Evolutionary conservation across 164 flowering plant genomes (phyloP).

Genomic region (Tetracentron sinense): DNA sequence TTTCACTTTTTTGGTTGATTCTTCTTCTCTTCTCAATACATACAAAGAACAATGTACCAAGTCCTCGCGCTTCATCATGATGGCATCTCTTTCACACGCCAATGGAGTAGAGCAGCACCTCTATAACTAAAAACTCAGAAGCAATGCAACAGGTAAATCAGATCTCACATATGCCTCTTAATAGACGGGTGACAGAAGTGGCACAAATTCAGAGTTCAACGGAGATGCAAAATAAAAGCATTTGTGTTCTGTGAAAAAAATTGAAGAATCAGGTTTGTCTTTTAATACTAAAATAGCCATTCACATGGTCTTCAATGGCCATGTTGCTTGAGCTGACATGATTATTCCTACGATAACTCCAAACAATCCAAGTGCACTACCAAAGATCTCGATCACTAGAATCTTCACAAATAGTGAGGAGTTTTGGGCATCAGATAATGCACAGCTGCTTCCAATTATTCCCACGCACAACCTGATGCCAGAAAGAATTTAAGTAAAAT

Average conservation of each 20-base stretch:
- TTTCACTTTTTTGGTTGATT: too few species aligned
- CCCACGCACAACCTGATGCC: slow-evolving; percentile 83
- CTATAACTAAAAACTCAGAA: too few species aligned
- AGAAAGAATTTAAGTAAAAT: neutral
- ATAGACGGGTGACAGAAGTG: neutral
- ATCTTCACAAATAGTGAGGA: slow-evolving; percentile 95
- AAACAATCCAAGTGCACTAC: slow-evolving; percentile 93
- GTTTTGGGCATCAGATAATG: slow-evolving; percentile 97
- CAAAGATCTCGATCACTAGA: slow-evolving; percentile 92
- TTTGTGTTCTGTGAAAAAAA: too few species aligned
- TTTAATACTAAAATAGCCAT: neutral
- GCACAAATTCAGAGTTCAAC: neutral
- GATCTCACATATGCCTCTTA: neutral
- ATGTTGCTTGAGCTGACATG: slow-evolving; percentile 95
- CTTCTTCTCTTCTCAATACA: too few species aligned
- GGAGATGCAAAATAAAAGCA: neutral
- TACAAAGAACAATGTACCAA: too few species aligned
- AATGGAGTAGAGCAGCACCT: too few species aligned
- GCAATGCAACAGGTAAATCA: too few species aligned
- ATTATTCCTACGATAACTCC: slow-evolving; percentile 98
- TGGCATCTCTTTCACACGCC: too few species aligned
- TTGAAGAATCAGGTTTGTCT: neutral
- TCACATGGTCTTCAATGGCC: slow-evolving; percentile 47
- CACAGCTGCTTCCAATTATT: slow-evolving; percentile 98
- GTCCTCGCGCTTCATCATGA: too few species aligned